Conservation (phyloP, 306 rosid genomes). For the Prunus persica region Prunus_persica_NCBIv2 NC_034011.1:2556001-2556500, state of each 20-base stretch:
- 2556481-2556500: too few species aligned
- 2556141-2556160: neutral
- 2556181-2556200: neutral
- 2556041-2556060: neutral
- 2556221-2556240: neutral
- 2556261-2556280: neutral
- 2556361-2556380: neutral
- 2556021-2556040: neutral
- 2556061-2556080: neutral
- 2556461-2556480: too few species aligned
- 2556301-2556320: neutral
- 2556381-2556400: too few species aligned
- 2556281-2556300: neutral
- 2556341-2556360: neutral
- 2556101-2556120: neutral
- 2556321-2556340: neutral
- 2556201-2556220: neutral
- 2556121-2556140: conserved; percentile 9
- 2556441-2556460: too few species aligned
- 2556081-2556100: neutral
- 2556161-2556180: conserved; percentile 7
- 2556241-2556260: conserved; percentile 6
- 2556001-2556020: neutral
- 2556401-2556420: too few species aligned
- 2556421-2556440: too few species aligned